phyloP scores from a whole-genome alignment of 2,329 filamentous ascomycete species.

The Trichoderma simmonsii region DNA sequence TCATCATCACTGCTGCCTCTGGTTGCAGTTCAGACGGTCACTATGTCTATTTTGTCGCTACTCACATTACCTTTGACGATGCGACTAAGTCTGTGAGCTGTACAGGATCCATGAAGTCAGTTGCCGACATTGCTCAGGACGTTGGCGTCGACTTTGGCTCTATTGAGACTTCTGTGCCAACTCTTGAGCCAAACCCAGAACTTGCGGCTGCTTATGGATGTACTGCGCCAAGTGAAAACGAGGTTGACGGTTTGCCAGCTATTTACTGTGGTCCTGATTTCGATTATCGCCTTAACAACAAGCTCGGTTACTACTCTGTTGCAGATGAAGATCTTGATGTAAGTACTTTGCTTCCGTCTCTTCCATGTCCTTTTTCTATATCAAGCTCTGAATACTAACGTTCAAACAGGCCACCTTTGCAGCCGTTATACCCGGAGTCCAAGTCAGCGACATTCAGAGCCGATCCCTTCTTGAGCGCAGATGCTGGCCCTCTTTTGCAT shows the following conservation, averaged over 20 bases:
- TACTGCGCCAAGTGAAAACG: neutral
- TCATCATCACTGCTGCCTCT: neutral
- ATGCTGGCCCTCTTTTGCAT: neutral
- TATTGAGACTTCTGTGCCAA: neutral
- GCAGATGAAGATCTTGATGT: neutral
- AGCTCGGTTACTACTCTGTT: neutral
- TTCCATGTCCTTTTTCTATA: neutral
- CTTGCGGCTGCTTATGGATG: neutral
- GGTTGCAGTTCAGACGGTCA: neutral
- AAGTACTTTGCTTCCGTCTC: neutral
- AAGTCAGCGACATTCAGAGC: neutral
- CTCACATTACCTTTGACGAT: neutral
- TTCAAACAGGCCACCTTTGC: neutral
- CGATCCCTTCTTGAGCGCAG: neutral
- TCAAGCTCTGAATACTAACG: neutral
- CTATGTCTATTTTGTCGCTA: conserved; percentile 2
- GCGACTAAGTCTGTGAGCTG: neutral
- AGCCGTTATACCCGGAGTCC: neutral
- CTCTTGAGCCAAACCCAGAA: neutral
- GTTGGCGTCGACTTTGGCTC: conserved; percentile 1
- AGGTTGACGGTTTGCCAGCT: neutral
- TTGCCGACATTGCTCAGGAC: neutral
- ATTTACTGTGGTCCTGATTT: conserved; percentile 4
- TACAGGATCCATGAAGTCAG: neutral
- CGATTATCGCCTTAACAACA: neutral